A percentile compares a stretch with the other conserved stretches of the same genome.
These are phyloP conservation scores for Hawksworthiomyces lignivorus DNA, from an alignment of 2,329 filamentous ascomycete species.

Conservation along the genomic window DNA sequence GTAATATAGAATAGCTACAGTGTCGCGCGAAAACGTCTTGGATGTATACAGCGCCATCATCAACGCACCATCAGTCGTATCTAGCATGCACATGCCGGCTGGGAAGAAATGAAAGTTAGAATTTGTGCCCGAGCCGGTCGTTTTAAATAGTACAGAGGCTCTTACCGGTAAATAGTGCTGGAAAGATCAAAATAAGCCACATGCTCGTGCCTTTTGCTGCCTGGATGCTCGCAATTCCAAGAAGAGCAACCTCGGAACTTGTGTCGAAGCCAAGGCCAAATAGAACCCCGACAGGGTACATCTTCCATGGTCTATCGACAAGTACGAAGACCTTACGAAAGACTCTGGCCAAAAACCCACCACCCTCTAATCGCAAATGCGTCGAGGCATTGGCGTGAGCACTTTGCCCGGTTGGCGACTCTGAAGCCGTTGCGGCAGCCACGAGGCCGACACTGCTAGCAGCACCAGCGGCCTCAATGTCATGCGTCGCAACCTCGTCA, in stretches of 20 bases:
- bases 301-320: constrained; percentile 78
- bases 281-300: constrained; percentile 83
- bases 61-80: constrained; percentile 84
- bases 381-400: constrained; percentile 9
- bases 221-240: constrained; percentile 85
- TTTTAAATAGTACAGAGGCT: no score
- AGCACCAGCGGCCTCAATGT: constrained; percentile 1
- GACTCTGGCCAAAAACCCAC: constrained; percentile 63
- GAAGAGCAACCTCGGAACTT: constrained; percentile 82
- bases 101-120: constrained; percentile 2
- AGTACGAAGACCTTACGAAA: constrained; percentile 71
- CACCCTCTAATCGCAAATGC: constrained; percentile 64
- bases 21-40: constrained; percentile 67
- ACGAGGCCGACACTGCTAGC: constrained; percentile 2
- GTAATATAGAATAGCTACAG: constrained; percentile 89
- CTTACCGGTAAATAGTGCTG: constrained; percentile 81
- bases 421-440: constrained; percentile 7
- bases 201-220: constrained; percentile 79
- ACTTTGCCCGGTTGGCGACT: constrained; percentile 3
- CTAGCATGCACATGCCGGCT: constrained; percentile 91
- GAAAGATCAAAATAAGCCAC: constrained; percentile 92
- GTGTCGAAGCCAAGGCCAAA: constrained; percentile 95
- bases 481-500: constrained; percentile 10
- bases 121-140: no score
- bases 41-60: constrained; percentile 94